Evolutionary conservation across 805 yeast genomes (phyloP).

Genomic region (Kluyveromyces siamensis): DNA sequence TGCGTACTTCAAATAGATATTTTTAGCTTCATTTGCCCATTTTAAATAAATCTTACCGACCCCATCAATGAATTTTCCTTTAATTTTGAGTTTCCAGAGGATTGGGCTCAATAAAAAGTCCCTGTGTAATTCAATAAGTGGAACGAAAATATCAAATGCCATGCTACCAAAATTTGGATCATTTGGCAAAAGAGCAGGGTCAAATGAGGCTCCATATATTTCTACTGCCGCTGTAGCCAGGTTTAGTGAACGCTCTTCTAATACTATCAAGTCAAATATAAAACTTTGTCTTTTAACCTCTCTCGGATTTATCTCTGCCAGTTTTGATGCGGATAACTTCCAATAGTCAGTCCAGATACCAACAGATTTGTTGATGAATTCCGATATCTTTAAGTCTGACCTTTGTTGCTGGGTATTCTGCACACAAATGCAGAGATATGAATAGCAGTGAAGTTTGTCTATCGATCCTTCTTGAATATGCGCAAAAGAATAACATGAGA

Average conservation of each 20-base stretch:
- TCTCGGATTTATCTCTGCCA: slow-evolving; percentile 39
- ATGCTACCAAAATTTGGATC: slow-evolving; percentile 49
- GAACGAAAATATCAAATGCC: slow-evolving; percentile 48
- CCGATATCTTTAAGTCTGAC: slow-evolving; percentile 25
- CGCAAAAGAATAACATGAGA: slow-evolving; percentile 27
- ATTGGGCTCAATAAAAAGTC: slow-evolving; percentile 49
- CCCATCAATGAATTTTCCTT: slow-evolving; percentile 58
- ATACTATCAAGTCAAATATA: slow-evolving; percentile 62
- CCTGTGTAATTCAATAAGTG: slow-evolving; percentile 47
- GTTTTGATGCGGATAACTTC: slow-evolving; percentile 48
- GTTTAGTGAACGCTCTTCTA: slow-evolving; percentile 61
- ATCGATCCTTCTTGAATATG: slow-evolving; percentile 34
- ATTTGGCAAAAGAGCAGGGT: slow-evolving; percentile 37
- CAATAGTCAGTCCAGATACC: slow-evolving; percentile 61
- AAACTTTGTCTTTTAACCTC: slow-evolving; percentile 63
- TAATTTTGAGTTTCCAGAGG: slow-evolving; percentile 43
- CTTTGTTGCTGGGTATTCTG: slow-evolving; percentile 10
- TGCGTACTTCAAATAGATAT: slow-evolving; percentile 50
- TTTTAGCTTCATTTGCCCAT: slow-evolving; percentile 55
- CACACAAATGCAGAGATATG: slow-evolving; percentile 22
- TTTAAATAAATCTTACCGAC: slow-evolving; percentile 53
- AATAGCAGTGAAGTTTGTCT: slow-evolving; percentile 39
- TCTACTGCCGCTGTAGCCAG: slow-evolving; percentile 58
- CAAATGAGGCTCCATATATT: slow-evolving; percentile 39
- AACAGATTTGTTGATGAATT: slow-evolving; percentile 28